Conservation (phyloP, 192 early-diverging fungal genomes). For the Geosiphon pyriformis region DNA sequence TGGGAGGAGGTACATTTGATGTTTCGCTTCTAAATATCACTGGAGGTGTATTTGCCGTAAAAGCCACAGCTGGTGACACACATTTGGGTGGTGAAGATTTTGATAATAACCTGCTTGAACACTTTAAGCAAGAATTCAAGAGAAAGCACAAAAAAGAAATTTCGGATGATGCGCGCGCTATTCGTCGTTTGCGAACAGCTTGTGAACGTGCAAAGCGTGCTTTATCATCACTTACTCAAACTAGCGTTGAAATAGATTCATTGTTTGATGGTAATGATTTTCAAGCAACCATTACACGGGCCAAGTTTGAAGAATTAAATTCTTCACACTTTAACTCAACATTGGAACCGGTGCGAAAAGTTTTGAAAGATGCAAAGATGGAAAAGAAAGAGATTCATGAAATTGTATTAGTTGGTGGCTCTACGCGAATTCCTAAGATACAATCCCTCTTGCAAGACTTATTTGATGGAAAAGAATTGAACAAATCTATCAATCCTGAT, state of each 20-base stretch:
- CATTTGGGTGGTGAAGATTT: conserved; percentile 83
- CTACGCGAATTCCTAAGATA: conserved; percentile 92
- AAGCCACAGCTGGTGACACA: conserved; percentile 77
- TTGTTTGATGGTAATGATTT: conserved; percentile 82
- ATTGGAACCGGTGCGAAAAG: conserved; percentile 84
- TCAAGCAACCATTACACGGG: conserved; percentile 86
- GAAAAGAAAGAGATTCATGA: conserved; percentile 73
- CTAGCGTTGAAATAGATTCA: conserved; percentile 85
- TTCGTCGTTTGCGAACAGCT: conserved; percentile 86
- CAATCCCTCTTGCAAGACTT: conserved; percentile 70
- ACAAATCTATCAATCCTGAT: conserved; percentile 93
- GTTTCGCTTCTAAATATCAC: conserved; percentile 74
- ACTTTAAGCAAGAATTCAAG: conserved; percentile 90
- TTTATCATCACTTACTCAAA: conserved; percentile 81
- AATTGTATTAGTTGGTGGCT: conserved; percentile 83
- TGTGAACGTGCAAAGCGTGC: conserved; percentile 95
- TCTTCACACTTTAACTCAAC: conserved; percentile 84
- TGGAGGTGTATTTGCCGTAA: conserved; percentile 75
- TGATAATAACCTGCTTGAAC: conserved; percentile 79
- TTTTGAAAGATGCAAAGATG: conserved; percentile 79
- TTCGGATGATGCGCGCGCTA: conserved; percentile 74
- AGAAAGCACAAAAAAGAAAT: conserved; percentile 78
- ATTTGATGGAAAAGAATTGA: conserved; percentile 75
- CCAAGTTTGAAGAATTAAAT: conserved; percentile 95
- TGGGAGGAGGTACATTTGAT: conserved; percentile 86